Conservation (phyloP, 495 filamentous ascomycete species). For the Hypoxylon cercidicola region DNA sequence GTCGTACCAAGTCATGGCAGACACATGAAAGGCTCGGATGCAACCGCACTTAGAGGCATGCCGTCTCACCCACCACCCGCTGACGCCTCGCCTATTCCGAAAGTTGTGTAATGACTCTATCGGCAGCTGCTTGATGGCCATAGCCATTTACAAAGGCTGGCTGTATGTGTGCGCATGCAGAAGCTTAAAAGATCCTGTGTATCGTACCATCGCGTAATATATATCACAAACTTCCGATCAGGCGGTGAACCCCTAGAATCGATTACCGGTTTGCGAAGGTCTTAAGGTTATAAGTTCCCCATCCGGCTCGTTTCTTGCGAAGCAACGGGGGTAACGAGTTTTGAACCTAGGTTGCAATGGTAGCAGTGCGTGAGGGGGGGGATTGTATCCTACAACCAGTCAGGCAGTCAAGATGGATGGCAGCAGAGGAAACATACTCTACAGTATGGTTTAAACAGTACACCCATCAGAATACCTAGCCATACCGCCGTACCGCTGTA, state of each 20-base stretch:
- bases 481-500: constrained; percentile 28
- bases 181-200: constrained; percentile 26
- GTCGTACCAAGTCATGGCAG: too few species aligned
- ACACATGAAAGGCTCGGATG: constrained; percentile 30
- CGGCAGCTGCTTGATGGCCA: constrained; percentile 19
- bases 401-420: too few species aligned
- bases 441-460: constrained; percentile 20
- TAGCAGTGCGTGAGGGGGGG: too few species aligned
- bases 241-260: constrained; percentile 26
- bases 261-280: constrained; percentile 9
- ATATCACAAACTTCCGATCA: constrained; percentile 1
- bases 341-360: background rate
- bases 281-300: constrained; percentile 9
- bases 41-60: constrained; percentile 32
- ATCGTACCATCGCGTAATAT: constrained; percentile 11
- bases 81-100: constrained; percentile 33
- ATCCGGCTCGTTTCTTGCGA: constrained; percentile 17
- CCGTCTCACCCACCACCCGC: constrained; percentile 33
- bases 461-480: too few species aligned
- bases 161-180: constrained; percentile 5
- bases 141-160: constrained; percentile 8
- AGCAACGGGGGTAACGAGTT: constrained; percentile 4
- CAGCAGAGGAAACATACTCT: constrained; percentile 1
- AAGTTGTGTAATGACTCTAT: constrained; percentile 35
- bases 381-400: too few species aligned